Evolutionary conservation across 345 rosid genomes (phyloP), one percentile per base, ranked within the genome.

Genomic region (Abelmoschus esculentus): DNA sequence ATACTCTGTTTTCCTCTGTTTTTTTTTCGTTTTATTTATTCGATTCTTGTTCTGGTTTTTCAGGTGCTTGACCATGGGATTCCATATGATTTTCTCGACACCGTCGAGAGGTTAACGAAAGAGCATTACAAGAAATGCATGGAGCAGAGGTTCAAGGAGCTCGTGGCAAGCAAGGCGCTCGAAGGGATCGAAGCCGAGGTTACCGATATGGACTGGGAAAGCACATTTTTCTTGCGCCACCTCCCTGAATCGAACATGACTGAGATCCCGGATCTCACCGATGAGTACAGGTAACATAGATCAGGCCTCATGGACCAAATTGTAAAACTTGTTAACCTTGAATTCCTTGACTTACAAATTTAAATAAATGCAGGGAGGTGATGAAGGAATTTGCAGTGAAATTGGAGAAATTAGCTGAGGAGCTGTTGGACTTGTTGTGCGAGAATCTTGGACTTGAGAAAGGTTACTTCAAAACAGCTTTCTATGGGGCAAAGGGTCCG

Each of bases 201-300:
- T 75, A 80, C 75, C 28, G 92, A 90, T 68, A 67, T 91, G 84
- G 98, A 93, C 66, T 93, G 98, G 98, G 98, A 93, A 66, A 86
- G 90, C 75, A 91, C 98, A 31, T 93, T 91, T 78, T 74, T 15
- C 74, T 36, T 93, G 10, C 84, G 84, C 53, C 98, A 93, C 75
- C 95, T 86, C 17, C 97, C 98, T 7, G 54, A 68, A 38, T 86
- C 96, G 0, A 88, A 87, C 81, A 77, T 91, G 59, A 60, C 84
- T 56, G 75, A 86, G 64, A 66, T 93, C 73, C 93, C 91, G 13
- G 96, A 93, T 74, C 98, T 93, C 64, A 60, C 78, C 19, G 86
- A 87, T 13, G 85, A 88, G 5, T 86, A 89, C 88, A 85, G 96
- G 97, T 89, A 72, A 32, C 36, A 32, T 32, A 32, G 3, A 3